Evolutionary conservation across 768 basidiomycete species (phyloP).

Genomic region (Panellus pusillus): DNA sequence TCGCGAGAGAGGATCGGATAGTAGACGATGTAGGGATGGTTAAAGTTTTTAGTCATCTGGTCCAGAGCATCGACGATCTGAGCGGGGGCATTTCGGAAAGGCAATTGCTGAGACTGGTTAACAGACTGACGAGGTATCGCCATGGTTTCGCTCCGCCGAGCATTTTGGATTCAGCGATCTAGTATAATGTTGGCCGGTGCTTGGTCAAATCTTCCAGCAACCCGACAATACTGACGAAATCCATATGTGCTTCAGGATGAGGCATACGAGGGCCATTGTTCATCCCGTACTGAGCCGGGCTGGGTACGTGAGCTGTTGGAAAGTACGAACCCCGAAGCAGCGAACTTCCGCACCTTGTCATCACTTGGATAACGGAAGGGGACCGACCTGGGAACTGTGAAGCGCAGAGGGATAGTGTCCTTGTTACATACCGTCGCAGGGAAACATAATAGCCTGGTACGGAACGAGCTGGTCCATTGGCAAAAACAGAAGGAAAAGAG

Average conservation of each 20-base stretch:
- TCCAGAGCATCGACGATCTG: conserved; percentile 76
- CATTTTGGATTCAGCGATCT: conserved; percentile 72
- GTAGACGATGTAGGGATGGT: conserved; percentile 79
- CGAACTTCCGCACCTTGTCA: conserved; percentile 57
- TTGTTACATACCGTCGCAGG: conserved; percentile 51
- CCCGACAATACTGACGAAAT: conserved; percentile 48
- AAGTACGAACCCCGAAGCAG: neutral
- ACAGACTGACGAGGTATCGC: conserved; percentile 64
- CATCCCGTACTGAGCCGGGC: conserved; percentile 9
- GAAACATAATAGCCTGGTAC: conserved; percentile 76
- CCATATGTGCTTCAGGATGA: conserved; percentile 85
- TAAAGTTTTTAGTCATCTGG: conserved; percentile 77
- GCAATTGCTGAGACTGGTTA: conserved; percentile 12
- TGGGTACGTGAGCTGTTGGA: neutral
- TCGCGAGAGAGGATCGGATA: conserved; percentile 76
- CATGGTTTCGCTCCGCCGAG: conserved; percentile 51
- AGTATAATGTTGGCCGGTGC: conserved; percentile 15
- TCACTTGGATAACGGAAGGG: conserved; percentile 69
- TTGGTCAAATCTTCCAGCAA: conserved; percentile 3
- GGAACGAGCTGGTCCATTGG: conserved; percentile 63
- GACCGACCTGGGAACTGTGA: conserved; percentile 48
- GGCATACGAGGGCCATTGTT: conserved; percentile 60
- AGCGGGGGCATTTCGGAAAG: conserved; percentile 19
- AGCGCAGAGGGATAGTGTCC: neutral
- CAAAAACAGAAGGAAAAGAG: conserved; percentile 1